A percentile compares a stretch with the other conserved stretches of the same genome.
phyloP scores from a whole-genome alignment of 345 rosid genomes.

The Populus simonii region DNA sequence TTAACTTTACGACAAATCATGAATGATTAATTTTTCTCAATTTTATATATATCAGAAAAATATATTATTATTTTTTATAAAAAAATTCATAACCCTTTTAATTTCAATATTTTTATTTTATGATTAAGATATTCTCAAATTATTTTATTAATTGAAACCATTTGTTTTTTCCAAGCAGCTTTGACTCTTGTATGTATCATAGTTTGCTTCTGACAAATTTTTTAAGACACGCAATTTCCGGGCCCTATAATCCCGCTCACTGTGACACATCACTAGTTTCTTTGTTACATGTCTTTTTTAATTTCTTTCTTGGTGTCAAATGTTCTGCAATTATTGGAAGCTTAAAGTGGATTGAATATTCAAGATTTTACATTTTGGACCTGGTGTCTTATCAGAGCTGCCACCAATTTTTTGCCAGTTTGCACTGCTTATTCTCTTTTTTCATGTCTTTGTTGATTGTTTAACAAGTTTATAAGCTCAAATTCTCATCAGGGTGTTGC shows the following conservation, averaged over 20 bases:
- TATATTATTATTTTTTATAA: too few species aligned
- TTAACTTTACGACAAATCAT: too few species aligned
- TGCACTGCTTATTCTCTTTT: neutral
- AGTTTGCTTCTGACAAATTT: neutral
- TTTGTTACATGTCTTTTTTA: neutral
- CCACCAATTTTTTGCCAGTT: constrained; percentile 6
- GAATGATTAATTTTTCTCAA: too few species aligned
- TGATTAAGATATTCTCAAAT: too few species aligned
- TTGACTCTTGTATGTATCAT: constrained; percentile 10
- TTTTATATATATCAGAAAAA: too few species aligned
- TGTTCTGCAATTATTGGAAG: constrained; percentile 33
- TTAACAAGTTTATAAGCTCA: constrained; percentile 8
- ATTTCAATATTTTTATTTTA: too few species aligned
- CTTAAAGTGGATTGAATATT: constrained; percentile 20
- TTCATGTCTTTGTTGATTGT: constrained; percentile 11
- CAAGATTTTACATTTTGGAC: constrained; percentile 11
- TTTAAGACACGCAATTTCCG: constrained; percentile 45
- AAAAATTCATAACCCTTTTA: too few species aligned
- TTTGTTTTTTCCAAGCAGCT: neutral
- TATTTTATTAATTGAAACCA: too few species aligned
- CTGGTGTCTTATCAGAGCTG: neutral
- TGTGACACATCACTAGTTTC: constrained; percentile 32
- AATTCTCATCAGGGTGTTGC: constrained; percentile 18
- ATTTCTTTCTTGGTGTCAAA: constrained; percentile 5
- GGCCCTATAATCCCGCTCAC: constrained; percentile 37